Conservation (phyloP, 2,329 filamentous ascomycete species). For the Microsporum ferrugineum region DNA sequence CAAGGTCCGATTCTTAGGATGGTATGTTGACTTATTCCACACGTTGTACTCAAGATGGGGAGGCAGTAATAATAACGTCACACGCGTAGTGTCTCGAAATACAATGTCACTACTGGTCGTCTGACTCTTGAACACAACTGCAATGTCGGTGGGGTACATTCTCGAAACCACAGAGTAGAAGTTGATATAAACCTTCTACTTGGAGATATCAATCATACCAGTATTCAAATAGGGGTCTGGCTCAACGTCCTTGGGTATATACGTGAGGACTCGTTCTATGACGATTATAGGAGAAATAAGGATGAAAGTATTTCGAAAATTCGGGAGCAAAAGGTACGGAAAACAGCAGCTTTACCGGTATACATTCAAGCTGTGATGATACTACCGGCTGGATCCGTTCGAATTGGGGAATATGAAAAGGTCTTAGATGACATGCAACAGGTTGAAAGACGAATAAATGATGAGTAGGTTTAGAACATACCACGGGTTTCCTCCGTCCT, state of each 20-base stretch:
- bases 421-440: slow-evolving; percentile 37
- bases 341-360: slow-evolving; percentile 16
- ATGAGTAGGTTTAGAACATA: slow-evolving; percentile 36
- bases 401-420: slow-evolving; percentile 59
- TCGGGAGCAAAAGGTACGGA: neutral
- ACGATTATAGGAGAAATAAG: neutral
- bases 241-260: slow-evolving; percentile 81
- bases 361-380: slow-evolving; percentile 63
- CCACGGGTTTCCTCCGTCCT: neutral
- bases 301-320: neutral
- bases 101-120: slow-evolving; percentile 46
- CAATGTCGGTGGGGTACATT: slow-evolving; percentile 20
- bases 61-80: neutral
- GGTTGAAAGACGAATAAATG: slow-evolving; percentile 22
- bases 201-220: slow-evolving; percentile 49
- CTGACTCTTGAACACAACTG: slow-evolving; percentile 59
- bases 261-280: slow-evolving; percentile 21
- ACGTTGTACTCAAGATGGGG: neutral
- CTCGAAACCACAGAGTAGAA: slow-evolving; percentile 34
- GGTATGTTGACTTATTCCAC: slow-evolving; percentile 46
- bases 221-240: slow-evolving; percentile 68
- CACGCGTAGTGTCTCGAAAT: slow-evolving; percentile 46
- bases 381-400: slow-evolving; percentile 64
- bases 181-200: slow-evolving; percentile 66
- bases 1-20: slow-evolving; percentile 90